Evolutionary conservation across 768 basidiomycete species (phyloP).

Genomic region (Lactarius indigo): DNA sequence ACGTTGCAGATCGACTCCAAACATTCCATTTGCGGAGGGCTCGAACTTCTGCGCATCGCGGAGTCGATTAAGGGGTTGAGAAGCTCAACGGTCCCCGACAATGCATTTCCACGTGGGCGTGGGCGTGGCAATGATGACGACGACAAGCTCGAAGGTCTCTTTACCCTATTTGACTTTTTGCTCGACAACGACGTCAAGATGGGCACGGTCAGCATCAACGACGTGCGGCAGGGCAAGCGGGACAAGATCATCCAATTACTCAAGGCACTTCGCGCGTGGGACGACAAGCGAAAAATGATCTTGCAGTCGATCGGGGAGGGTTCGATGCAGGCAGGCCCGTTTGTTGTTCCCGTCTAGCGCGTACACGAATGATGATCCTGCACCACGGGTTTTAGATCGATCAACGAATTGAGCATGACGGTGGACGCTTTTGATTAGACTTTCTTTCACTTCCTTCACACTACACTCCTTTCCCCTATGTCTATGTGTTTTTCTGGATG

Average conservation of each 20-base stretch:
- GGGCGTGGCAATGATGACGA: conserved; percentile 38
- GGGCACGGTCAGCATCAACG: conserved; percentile 91
- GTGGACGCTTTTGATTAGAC: background rate
- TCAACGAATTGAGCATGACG: background rate
- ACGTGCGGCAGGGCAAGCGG: conserved; percentile 76
- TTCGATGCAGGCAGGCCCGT: conserved; percentile 30
- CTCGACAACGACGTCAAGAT: conserved; percentile 91
- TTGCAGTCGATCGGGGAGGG: conserved; percentile 46
- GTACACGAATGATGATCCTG: background rate
- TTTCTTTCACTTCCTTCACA: background rate
- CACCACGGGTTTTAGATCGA: background rate
- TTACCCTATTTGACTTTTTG: conserved; percentile 87
- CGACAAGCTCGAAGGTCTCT: conserved; percentile 83
- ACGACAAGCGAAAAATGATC: conserved; percentile 65
- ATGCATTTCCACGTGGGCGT: conserved; percentile 65
- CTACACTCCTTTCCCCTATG: background rate
- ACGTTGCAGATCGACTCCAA: conserved; percentile 52
- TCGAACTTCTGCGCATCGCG: conserved; percentile 79
- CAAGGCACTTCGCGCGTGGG: conserved; percentile 73
- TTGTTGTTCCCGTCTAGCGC: conserved; percentile 25
- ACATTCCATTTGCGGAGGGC: conserved; percentile 55
- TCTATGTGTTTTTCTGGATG: background rate
- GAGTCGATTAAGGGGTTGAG: conserved; percentile 71
- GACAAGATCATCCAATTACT: conserved; percentile 81
- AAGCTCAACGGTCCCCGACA: conserved; percentile 71